phyloP scores from a whole-genome alignment of 1,284 basidiomycete genomes.

The Bondarzewia mesenterica region DNA sequence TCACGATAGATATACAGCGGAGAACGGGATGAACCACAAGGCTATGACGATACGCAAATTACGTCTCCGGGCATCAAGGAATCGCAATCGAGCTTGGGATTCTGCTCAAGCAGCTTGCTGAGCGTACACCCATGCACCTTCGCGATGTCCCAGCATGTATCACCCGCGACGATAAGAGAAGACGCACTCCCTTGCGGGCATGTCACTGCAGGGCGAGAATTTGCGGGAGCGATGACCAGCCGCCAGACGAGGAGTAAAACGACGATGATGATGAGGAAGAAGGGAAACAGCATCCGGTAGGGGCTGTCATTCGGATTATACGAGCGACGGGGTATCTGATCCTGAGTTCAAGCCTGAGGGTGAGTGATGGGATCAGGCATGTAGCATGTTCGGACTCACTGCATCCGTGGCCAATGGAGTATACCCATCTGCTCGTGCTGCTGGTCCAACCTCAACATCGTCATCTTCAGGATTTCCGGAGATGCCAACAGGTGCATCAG shows the following conservation, averaged over 20 bases:
- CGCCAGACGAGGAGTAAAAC: conserved; percentile 60
- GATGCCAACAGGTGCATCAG: conserved; percentile 9
- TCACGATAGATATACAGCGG: background rate
- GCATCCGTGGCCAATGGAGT: conserved; percentile 41
- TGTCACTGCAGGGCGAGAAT: conserved; percentile 14
- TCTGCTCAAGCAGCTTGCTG: conserved; percentile 45
- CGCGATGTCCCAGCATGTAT: conserved; percentile 65
- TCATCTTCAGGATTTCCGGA: conserved; percentile 25
- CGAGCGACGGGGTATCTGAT: conserved; percentile 23
- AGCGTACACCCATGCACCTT: conserved; percentile 41
- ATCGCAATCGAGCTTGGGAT: conserved; percentile 49
- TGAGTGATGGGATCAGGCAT: conserved; percentile 3
- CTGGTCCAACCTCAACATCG: conserved; percentile 48
- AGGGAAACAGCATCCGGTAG: conserved; percentile 63
- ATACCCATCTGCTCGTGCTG: conserved; percentile 43
- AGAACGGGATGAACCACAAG: background rate
- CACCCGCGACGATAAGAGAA: conserved; percentile 49
- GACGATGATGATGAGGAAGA: conserved; percentile 63
- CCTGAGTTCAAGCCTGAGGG: conserved; percentile 8
- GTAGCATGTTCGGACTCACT: conserved; percentile 30
- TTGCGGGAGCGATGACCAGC: conserved; percentile 38
- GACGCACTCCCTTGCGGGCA: conserved; percentile 43
- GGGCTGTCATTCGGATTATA: conserved; percentile 27
- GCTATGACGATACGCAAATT: conserved; percentile 42
- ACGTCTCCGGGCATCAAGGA: conserved; percentile 48